These are phyloP conservation scores for Rhizoclosmatium sp. DNA, from an alignment of 192 early-diverging fungal genomes.

Conservation along the genomic window DNA sequence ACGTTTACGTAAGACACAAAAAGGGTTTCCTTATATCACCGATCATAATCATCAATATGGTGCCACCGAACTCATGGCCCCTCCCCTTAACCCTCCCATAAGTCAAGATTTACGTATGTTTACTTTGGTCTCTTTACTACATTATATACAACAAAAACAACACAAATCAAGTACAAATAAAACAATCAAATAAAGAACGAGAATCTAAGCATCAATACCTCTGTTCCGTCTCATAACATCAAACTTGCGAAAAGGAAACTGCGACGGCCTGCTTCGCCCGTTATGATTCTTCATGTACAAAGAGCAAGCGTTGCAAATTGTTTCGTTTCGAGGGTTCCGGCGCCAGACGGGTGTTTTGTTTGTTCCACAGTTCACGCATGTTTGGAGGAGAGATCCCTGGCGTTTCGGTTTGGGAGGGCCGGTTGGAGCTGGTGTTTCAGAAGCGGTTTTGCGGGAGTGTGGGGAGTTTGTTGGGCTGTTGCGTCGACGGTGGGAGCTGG, in stretches of 20 bases:
- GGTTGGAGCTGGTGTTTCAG: no score
- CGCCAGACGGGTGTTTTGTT: not conserved
- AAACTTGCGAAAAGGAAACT: slow-evolving; percentile 10
- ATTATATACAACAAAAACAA: not conserved
- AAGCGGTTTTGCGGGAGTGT: no score
- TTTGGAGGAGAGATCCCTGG: not conserved
- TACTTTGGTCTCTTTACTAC: no score
- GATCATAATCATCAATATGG: no score
- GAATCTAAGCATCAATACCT: not conserved
- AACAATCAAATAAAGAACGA: not conserved
- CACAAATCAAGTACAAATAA: not conserved
- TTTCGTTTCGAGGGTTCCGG: not conserved
- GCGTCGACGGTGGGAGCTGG: not conserved
- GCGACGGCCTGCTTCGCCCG: not conserved
- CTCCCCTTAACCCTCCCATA: no score
- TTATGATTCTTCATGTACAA: slow-evolving; percentile 3
- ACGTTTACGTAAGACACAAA: no score
- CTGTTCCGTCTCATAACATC: not conserved
- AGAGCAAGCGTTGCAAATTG: slow-evolving; percentile 15
- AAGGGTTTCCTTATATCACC: no score
- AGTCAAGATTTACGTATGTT: no score
- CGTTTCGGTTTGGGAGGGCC: no score
- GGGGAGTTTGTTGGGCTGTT: not conserved
- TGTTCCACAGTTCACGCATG: not conserved
- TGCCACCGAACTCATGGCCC: no score